These are phyloP conservation scores for Onygenales sp. DNA, from an alignment of 2,329 filamentous ascomycete species.

Conservation along the genomic window DNA sequence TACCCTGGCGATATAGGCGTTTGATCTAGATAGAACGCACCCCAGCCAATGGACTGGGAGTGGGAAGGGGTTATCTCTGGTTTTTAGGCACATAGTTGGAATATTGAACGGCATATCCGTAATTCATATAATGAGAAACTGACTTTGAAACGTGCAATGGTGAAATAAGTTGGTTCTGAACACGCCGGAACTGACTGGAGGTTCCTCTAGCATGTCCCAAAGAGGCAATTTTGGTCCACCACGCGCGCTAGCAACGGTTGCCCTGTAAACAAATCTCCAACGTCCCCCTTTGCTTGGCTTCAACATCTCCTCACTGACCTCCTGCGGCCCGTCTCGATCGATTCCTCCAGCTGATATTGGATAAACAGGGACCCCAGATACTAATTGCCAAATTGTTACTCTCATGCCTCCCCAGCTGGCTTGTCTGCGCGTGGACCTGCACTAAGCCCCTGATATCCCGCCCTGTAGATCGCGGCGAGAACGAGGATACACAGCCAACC, in stretches of 20 bases:
- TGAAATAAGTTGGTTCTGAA: too few species aligned
- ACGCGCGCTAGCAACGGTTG: background rate
- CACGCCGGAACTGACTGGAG: too few species aligned
- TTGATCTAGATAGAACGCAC: background rate
- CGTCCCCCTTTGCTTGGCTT: background rate
- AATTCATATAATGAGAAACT: too few species aligned
- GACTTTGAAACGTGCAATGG: too few species aligned
- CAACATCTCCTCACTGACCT: background rate
- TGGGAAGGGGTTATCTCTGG: background rate
- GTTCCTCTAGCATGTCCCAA: background rate
- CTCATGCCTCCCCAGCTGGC: too few species aligned
- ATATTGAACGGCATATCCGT: too few species aligned
- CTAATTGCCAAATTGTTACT: too few species aligned
- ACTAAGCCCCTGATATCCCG: background rate
- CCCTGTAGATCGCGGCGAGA: background rate
- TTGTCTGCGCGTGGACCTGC: too few species aligned
- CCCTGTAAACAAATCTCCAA: background rate
- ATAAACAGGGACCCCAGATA: too few species aligned
- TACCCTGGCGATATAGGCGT: background rate
- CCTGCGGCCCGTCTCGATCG: too few species aligned
- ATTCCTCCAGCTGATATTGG: too few species aligned
- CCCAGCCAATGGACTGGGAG: too few species aligned
- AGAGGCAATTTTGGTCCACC: background rate
- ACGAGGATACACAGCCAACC: background rate
- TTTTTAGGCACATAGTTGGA: background rate